Conservation (phyloP, 495 filamentous ascomycete species). For the Xylaria nigripes region DNA sequence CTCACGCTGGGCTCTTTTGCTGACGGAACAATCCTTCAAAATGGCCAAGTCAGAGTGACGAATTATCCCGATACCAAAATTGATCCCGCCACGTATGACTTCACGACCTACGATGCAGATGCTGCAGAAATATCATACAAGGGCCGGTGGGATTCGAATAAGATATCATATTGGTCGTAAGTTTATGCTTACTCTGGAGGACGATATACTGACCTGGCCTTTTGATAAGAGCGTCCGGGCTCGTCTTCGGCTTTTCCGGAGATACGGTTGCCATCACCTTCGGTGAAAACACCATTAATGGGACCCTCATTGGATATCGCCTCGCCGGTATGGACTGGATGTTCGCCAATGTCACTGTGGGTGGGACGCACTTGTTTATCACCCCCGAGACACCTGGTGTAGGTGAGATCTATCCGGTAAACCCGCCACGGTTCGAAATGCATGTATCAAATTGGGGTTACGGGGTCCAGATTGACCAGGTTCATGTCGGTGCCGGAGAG, state of each 20-base stretch:
- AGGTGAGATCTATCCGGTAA: conserved; percentile 31
- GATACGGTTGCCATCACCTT: conserved; percentile 55
- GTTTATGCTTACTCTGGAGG: conserved; percentile 11
- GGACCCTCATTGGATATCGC: conserved; percentile 54
- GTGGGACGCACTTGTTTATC: conserved; percentile 53
- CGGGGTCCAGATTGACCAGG: conserved; percentile 51
- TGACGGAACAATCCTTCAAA: conserved; percentile 50
- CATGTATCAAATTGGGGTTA: conserved; percentile 60
- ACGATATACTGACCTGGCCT: neutral
- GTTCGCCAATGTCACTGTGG: conserved; percentile 58
- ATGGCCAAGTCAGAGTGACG: conserved; percentile 48
- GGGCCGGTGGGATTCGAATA: conserved; percentile 59
- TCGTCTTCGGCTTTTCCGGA: conserved; percentile 60
- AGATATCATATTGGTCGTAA: conserved; percentile 59
- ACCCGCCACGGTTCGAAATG: conserved; percentile 44
- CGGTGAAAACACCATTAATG: conserved; percentile 47
- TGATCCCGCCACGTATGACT: conserved; percentile 28
- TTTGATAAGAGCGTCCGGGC: conserved; percentile 44
- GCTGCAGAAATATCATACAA: conserved; percentile 58
- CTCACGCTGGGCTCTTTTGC: conserved; percentile 24
- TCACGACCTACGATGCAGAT: conserved; percentile 46
- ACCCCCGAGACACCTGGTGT: conserved; percentile 35
- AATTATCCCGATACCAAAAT: conserved; percentile 43
- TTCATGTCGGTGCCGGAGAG: conserved; percentile 44
- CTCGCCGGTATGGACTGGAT: conserved; percentile 57